Evolutionary conservation across 2,329 filamentous ascomycete genomes (phyloP), one percentile per base, ranked within the genome.

Genomic region (Monosporascus sp.): DNA sequence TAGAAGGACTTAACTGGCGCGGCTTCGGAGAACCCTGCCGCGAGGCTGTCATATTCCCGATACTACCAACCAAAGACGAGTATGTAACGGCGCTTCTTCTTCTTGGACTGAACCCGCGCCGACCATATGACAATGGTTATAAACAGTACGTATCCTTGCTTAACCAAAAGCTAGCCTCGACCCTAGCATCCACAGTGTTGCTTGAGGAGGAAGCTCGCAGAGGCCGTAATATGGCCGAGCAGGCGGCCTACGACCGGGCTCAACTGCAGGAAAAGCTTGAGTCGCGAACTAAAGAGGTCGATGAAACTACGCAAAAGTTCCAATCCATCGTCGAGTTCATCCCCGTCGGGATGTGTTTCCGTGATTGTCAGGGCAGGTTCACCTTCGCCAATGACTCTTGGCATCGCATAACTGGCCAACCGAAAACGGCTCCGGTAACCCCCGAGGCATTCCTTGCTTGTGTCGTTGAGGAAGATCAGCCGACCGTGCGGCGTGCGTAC

Each of bases 51-150:
- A 78, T 90, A 17, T 83, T 83, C 57, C 86, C 88, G 0, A 85
- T 90, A 41, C 83, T 87, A 51, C 84, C 76, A 5, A 78, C 85
- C 0, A 87, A 83, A 3, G 84, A 75, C 27, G 85, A 89, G 52
- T 76, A 78, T 9, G 81, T 82, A 1, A 77, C 89, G 54, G 88
- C 85, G 0, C 81, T 90, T 56, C 70, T 91, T 4, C 76, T 90
- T 15, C 73, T 90, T 43, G 87, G 85, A 1, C 74, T 90, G 9
- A 90, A 90, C 60, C 85, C 87, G 6, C 74, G 86, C 44, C 74
- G 85, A 43, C 86, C 87, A 0, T 90, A 88, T 57, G 87, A 90
- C 61, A 84, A 87, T 54, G 85, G 89, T 56, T 90, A 90, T 61
- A 79, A 78, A 43, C 77, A 87, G 8, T 90, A 87, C 60, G 76